Evolutionary conservation across 2,329 filamentous ascomycete genomes (phyloP), one percentile per base, ranked within the genome.

Genomic region (Xenoacremonium recifei): DNA sequence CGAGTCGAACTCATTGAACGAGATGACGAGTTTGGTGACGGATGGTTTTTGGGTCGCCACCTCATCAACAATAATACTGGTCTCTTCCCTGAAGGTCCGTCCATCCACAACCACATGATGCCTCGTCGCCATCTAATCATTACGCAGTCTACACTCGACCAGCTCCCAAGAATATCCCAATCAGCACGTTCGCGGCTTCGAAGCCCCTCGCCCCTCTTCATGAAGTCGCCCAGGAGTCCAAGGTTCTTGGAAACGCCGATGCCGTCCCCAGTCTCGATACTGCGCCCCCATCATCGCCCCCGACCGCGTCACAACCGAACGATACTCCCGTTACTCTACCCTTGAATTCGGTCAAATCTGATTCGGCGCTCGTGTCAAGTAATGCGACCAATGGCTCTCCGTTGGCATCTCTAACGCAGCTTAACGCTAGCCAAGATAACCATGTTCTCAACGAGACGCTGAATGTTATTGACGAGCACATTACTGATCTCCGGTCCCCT

Each of bases 391-490:
- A 57, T 16, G 53, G 59, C 7, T 52, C 64, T 11, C 50, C 54
- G 16, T 44, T 58, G 19, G 42, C 55, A 15, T 47, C 48, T 7
- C 44, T 66, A 12, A 56, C 60, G 37, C 64, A 69, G 35, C 61
- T 79, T 36, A 65, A 64, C 42, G 66, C 71, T 42, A 71, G 71
- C 46, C 71, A 82, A 54, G 71, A 79, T 38, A 77, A 69, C 59
- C 86, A 88, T 10, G 91, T 96, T 37, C 86, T 97, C 73, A 90
- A 91, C 62, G 91, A 97, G 64, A 96, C 92, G 1, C 70, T 97
- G 38, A 96, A 90, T 59, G 92, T 97, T 44, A 97, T 97, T 57
- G 86, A 97, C 63, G 92, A 97, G 67, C 92, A 96, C 62, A 96
- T 97, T 55, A 96, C 89, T 31, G 87, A 96, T 62, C 79, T 97